phyloP scores from a whole-genome alignment of 106 monocot genomes.

The Ottelia alismoides region DNA sequence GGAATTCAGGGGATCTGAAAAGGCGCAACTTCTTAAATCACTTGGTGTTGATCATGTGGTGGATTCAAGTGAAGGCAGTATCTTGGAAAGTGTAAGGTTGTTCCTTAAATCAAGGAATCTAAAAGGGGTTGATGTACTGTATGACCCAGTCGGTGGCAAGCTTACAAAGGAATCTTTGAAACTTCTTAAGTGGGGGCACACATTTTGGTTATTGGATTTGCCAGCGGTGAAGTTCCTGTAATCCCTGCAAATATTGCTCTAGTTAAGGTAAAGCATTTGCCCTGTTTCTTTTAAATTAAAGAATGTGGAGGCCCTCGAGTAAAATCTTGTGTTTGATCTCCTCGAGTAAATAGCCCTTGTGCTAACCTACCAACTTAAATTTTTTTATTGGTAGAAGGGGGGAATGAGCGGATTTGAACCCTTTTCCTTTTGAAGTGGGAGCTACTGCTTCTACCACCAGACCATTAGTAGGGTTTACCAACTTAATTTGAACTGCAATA shows the following conservation, averaged over 20 bases:
- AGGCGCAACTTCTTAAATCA: constrained; percentile 57
- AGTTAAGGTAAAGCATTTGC: too few relatives aligned
- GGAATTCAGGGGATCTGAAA: constrained; percentile 62
- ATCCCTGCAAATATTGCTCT: constrained; percentile 99
- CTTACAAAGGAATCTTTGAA: constrained; percentile 73
- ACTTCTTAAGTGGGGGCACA: constrained; percentile 94
- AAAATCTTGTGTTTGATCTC: too few relatives aligned
- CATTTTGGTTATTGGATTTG: constrained; percentile 97
- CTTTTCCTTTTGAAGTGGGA: too few relatives aligned
- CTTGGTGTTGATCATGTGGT: constrained; percentile 84
- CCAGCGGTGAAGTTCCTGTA: constrained; percentile 90
- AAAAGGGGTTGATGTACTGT: constrained; percentile 90
- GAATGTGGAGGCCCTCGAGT: too few relatives aligned
- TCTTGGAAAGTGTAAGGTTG: constrained; percentile 58
- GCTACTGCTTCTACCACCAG: too few relatives aligned
- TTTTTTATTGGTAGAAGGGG: too few relatives aligned
- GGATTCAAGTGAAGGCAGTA: constrained; percentile 41
- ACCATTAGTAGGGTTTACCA: too few relatives aligned
- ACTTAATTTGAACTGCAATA: too few relatives aligned
- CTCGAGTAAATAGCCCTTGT: too few relatives aligned
- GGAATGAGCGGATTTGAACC: too few relatives aligned
- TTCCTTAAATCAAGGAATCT: constrained; percentile 66
- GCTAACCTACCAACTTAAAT: too few relatives aligned
- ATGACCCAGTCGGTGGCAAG: constrained; percentile 97
- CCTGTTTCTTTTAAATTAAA: too few relatives aligned